A percentile compares a stretch with the other conserved stretches of the same genome.
phyloP scores from a whole-genome alignment of 2,329 filamentous ascomycete species.

The Cryphonectria nitschkei region DNA sequence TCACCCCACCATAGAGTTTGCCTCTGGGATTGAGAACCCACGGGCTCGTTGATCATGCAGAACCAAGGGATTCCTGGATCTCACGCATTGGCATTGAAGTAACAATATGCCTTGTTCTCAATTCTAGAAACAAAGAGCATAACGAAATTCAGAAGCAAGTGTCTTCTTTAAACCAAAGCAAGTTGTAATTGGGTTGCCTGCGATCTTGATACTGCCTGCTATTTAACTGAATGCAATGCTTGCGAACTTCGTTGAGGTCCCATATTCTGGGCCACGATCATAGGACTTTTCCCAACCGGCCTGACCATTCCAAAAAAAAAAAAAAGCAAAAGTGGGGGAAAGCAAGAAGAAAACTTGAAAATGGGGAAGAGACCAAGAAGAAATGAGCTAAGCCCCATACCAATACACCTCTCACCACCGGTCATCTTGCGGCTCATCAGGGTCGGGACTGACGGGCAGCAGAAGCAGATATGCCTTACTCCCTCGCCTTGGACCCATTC shows the following conservation, averaged over 20 bases:
- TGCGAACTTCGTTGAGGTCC: slow-evolving; percentile 2
- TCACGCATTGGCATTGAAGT: background rate
- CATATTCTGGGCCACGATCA: background rate
- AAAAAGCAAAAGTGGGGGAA: background rate
- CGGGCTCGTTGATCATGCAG: background rate
- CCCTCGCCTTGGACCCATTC: slow-evolving; percentile 36
- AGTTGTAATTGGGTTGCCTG: background rate
- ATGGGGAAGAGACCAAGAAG: background rate
- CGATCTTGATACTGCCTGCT: background rate
- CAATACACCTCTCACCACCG: slow-evolving; percentile 8
- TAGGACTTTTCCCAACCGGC: slow-evolving; percentile 12
- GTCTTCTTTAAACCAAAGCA: background rate
- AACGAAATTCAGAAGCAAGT: background rate
- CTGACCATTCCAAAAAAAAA: slow-evolving; percentile 6
- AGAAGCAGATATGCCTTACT: slow-evolving; percentile 25
- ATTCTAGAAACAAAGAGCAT: background rate
- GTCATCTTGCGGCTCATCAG: background rate
- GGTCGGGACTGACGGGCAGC: background rate
- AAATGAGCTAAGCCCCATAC: background rate
- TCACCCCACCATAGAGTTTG: background rate
- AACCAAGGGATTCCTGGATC: background rate
- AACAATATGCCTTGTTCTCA: background rate
- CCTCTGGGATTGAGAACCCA: background rate
- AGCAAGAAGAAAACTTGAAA: background rate
- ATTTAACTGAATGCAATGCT: slow-evolving; percentile 1